phyloP scores from a whole-genome alignment of 2,329 filamentous ascomycete species.

The Pezicula neosporulosa region DNA sequence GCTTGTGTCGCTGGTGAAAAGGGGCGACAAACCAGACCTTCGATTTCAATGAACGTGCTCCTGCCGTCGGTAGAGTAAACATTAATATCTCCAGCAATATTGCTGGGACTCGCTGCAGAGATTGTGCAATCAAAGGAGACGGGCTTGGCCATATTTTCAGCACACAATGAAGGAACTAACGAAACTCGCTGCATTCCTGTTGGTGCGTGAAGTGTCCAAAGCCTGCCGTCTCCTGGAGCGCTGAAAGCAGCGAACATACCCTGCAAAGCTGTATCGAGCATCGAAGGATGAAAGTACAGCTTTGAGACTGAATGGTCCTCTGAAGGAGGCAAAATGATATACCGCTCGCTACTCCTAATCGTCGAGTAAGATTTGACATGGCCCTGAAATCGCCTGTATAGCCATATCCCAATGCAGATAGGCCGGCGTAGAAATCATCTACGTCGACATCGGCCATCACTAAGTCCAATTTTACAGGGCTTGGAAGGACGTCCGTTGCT shows the following conservation, averaged over 20 bases:
- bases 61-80: background rate
- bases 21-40: conserved; percentile 15
- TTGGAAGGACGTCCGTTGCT: background rate
- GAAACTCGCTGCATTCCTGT: conserved; percentile 3
- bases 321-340: background rate
- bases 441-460: background rate
- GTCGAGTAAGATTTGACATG: background rate
- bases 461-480: background rate
- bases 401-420: conserved; percentile 1
- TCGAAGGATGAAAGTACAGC: conserved; percentile 45
- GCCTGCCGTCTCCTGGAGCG: conserved; percentile 4
- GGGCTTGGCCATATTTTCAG: background rate
- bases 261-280: conserved; percentile 54
- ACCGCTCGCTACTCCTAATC: background rate
- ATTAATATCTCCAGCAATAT: background rate
- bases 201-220: conserved; percentile 7
- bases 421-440: background rate
- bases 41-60: conserved; percentile 16
- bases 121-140: background rate
- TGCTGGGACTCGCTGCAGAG: background rate
- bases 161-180: background rate
- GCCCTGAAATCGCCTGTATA: conserved; percentile 1
- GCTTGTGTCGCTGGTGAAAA: conserved; percentile 14
- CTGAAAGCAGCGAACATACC: conserved; percentile 34
- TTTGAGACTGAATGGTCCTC: background rate